These are phyloP conservation scores for Leersia perrieri DNA, from an alignment of 176 grass and related monocot genomes.

Conservation along the genomic window DNA sequence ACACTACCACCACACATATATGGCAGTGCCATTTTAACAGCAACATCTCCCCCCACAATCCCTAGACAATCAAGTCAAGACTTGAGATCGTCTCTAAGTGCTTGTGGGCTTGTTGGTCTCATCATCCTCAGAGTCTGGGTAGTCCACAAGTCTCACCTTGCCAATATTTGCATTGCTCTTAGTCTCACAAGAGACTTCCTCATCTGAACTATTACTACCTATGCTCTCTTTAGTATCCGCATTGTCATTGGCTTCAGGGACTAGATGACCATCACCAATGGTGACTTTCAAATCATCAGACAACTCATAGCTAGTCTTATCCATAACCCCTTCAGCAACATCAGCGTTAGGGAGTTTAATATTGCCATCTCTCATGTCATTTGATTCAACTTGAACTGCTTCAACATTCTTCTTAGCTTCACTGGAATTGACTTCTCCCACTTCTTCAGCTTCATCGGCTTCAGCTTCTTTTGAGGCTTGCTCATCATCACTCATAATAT, in stretches of 20 bases:
- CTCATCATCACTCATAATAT: background rate
- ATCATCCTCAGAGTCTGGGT: background rate
- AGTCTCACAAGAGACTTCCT: background rate
- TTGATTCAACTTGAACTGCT: background rate
- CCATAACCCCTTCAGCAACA: background rate
- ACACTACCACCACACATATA: too few species aligned
- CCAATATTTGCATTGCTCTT: background rate
- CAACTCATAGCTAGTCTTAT: too few species aligned
- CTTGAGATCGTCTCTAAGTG: too few species aligned
- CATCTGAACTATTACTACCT: background rate
- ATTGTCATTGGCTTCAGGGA: too few species aligned
- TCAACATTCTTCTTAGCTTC: background rate
- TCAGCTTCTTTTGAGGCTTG: background rate
- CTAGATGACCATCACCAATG: background rate
- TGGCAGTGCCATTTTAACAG: too few species aligned
- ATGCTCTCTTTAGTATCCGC: too few species aligned
- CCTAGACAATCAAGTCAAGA: too few species aligned
- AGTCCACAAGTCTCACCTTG: background rate
- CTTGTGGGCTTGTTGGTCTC: background rate
- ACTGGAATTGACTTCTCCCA: background rate
- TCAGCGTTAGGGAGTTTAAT: background rate
- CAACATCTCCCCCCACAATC: too few species aligned
- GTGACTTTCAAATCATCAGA: background rate
- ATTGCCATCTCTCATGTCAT: background rate
- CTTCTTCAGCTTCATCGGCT: background rate